These are phyloP conservation scores for Calocera viscosa DNA, from an alignment of 768 basidiomycete species.

Conservation along the genomic window DNA sequence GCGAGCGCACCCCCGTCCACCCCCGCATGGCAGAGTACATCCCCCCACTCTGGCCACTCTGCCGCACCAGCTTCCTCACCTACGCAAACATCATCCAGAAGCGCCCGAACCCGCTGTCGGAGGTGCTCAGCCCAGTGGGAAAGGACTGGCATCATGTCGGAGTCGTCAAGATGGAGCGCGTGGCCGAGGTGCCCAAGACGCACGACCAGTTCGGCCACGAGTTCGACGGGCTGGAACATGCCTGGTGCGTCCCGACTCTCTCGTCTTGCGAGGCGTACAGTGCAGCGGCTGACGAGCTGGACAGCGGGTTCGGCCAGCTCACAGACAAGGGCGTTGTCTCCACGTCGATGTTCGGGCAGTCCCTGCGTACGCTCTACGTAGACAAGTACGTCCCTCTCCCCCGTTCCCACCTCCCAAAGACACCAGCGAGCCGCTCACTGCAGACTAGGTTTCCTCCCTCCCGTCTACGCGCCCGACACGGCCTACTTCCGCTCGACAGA, in stretches of 20 bases:
- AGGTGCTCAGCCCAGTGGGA: not conserved
- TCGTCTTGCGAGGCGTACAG: no score
- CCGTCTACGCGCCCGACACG: not conserved
- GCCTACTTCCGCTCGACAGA: constrained; percentile 42
- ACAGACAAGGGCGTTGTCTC: constrained; percentile 25
- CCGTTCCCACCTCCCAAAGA: not conserved
- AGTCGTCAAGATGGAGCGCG: not conserved
- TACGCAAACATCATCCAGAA: constrained; percentile 1
- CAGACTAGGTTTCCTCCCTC: constrained; percentile 55
- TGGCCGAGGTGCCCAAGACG: not conserved
- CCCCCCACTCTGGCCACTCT: constrained; percentile 8
- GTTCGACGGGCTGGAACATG: constrained; percentile 5
- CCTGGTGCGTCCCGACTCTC: not conserved
- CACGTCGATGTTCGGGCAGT: constrained; percentile 49
- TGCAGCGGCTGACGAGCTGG: not conserved
- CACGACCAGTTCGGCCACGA: not conserved
- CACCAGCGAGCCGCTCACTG: constrained; percentile 1
- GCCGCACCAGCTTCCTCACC: constrained; percentile 12
- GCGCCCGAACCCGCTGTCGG: not conserved
- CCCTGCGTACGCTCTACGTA: constrained; percentile 51
- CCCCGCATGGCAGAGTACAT: constrained; percentile 4
- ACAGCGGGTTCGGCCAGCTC: constrained; percentile 6
- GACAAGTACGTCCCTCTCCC: constrained; percentile 37
- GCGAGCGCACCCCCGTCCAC: constrained; percentile 65
- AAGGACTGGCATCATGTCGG: constrained; percentile 1